Evolutionary conservation across 1,284 basidiomycete species (phyloP).

Genomic region (Fomitopsis palustris): DNA sequence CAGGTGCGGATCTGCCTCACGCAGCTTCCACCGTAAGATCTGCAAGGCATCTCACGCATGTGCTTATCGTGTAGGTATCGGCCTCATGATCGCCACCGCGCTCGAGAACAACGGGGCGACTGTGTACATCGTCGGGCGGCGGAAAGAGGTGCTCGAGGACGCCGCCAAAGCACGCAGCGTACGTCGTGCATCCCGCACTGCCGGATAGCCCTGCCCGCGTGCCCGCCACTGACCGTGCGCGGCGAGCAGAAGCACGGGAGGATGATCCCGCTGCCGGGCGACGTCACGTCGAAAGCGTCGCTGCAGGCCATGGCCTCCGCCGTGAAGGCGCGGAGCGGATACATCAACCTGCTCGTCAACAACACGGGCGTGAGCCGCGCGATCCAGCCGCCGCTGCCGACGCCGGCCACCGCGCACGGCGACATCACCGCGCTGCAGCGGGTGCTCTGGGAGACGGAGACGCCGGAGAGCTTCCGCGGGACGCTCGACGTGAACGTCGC

Average conservation of each 20-base stretch:
- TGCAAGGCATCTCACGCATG: not conserved
- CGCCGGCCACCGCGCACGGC: conserved; percentile 22
- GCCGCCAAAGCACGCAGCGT: conserved; percentile 47
- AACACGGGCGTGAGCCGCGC: conserved; percentile 69
- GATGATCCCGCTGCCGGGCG: conserved; percentile 62
- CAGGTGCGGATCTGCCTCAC: conserved; percentile 36
- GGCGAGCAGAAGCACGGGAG: conserved; percentile 49
- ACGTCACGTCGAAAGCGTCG: conserved; percentile 57
- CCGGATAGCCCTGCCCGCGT: no score
- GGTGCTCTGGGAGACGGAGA: conserved; percentile 59
- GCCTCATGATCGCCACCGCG: conserved; percentile 69
- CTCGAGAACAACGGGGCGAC: conserved; percentile 71
- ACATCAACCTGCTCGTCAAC: conserved; percentile 69
- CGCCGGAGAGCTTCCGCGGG: conserved; percentile 55
- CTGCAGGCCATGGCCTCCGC: conserved; percentile 49
- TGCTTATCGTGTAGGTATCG: conserved; percentile 47
- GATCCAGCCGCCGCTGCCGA: conserved; percentile 39
- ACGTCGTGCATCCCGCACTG: conserved; percentile 11
- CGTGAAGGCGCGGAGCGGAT: conserved; percentile 58
- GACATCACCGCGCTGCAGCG: conserved; percentile 60
- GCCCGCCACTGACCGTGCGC: not conserved
- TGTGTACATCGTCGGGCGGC: conserved; percentile 70
- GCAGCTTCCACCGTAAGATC: not conserved
- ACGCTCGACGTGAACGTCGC: conserved; percentile 68
- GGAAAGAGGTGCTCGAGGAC: conserved; percentile 52